A percentile compares a stretch with the other conserved stretches of the same genome.
These are phyloP conservation scores for Wickerhamiella cacticola DNA, from an alignment of 805 yeast species.

Conservation along the genomic window DNA sequence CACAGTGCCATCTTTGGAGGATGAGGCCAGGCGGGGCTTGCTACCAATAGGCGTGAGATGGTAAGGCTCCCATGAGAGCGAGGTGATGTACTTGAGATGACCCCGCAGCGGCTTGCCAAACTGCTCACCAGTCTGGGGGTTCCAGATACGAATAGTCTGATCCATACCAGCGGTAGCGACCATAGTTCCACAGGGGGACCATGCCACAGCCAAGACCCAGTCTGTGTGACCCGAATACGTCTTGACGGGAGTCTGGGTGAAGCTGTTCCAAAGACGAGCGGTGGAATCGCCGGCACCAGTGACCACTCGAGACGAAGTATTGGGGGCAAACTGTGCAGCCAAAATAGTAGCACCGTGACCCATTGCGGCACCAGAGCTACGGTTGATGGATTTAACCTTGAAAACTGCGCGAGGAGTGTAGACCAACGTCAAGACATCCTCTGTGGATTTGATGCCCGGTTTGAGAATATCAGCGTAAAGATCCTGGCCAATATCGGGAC, in stretches of 20 bases:
- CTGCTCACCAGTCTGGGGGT: slow-evolving; percentile 57
- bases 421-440: slow-evolving; percentile 80
- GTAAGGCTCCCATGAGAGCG: slow-evolving; percentile 87
- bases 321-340: slow-evolving; percentile 88
- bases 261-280: slow-evolving; percentile 93
- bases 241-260: slow-evolving; percentile 79
- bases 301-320: slow-evolving; percentile 70
- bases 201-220: slow-evolving; percentile 87
- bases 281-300: slow-evolving; percentile 96
- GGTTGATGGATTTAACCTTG: slow-evolving; percentile 80
- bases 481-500: slow-evolving; percentile 63
- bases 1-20: slow-evolving; percentile 83
- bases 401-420: slow-evolving; percentile 93
- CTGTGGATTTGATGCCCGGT: slow-evolving; percentile 80
- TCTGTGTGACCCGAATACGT: slow-evolving; percentile 76
- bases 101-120: slow-evolving; percentile 67
- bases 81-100: slow-evolving; percentile 80
- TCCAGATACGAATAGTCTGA: slow-evolving; percentile 79
- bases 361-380: slow-evolving; percentile 82
- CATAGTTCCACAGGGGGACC: slow-evolving; percentile 83
- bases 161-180: slow-evolving; percentile 97
- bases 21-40: slow-evolving; percentile 52
- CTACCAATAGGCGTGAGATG: slow-evolving; percentile 54
- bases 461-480: slow-evolving; percentile 69
- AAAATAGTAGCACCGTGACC: slow-evolving; percentile 93